Evolutionary conservation across 225 moss, liverwort and hornwort genomes (phyloP), one percentile per base, ranked within the genome.

Genomic region (Bryoerythrophyllum caledonicum): DNA sequence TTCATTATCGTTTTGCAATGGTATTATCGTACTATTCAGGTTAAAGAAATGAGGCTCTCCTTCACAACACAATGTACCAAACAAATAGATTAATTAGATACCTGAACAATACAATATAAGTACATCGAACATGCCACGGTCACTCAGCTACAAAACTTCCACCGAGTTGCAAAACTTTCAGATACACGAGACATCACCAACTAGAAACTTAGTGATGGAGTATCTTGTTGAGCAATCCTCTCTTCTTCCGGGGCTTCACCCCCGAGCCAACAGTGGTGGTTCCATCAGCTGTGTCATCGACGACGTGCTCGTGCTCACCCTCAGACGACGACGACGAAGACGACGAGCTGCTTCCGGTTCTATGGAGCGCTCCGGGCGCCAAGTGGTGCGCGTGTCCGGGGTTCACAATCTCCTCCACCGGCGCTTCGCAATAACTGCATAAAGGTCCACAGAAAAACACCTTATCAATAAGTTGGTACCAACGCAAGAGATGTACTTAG

Each of bases 381-480:
- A 69, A 8, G 23, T 68, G 68, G 13, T 51, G 52, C 13, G 68
- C 68, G 7, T 8, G 23, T 32, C 68, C 53, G 8, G 68, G 68
- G 14, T 69, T 69, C 0, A 69, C 68, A 9, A 69, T 2, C 54
- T 23, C 16, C 23, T 69, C 35, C 4, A 69, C 54, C 8, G 53
- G 68, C 4, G 68, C 68, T 52, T 69, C 68, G 53, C 68, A 69
- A 15, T 35, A 69, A 35, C 68, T 69, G 53, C 23, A 53, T 1
- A 41, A 10, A 13, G n/a, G n/a, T n/a, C 9, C 6, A 63, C 3
- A 26, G 6, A 62, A 16, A 1, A 12, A 63, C 10, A 35, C 10
- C 63, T 21, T n/a, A 48, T 38, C 28, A 16, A 16, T 21, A 6
- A n/a, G n/a, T n/a, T n/a, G n/a, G n/a, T n/a, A n/a, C n/a, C n/a